Evolutionary conservation across 1,284 basidiomycete species (phyloP), one percentile per base, ranked within the genome.

Genomic region (Neolentinus lepideus): DNA sequence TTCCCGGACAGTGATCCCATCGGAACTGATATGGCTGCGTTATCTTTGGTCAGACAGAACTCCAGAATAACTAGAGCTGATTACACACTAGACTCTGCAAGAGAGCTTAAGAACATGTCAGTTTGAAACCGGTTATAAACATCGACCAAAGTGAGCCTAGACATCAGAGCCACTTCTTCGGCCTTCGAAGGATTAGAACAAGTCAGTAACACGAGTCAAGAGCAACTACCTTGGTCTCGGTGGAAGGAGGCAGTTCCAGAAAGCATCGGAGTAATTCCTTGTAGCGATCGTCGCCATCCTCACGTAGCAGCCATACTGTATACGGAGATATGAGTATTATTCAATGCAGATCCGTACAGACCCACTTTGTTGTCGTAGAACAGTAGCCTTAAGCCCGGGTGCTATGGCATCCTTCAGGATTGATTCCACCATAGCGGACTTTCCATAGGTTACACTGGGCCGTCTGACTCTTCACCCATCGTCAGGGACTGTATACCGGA

Each of bases 41-140:
- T 31, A 12, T 12, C 29, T 31, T 31, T 12, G 12, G 29, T 31
- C 12, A 31, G 29, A 35, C 8, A 31, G 10, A 16, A 21, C 22
- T 47, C 10, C n/a, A 26, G 38, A 45, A 11, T 1, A 50, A 47
- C 21, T 26, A 9, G 50, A 16, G 72, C 85, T 43, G n/a, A 22
- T 26, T 6, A 50, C 47, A 22, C 62, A 92, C 92, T 86, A 10
- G 92, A 94, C 69, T 96, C 93, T 0, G 87, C 80, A 19, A 95
- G 71, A 1, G 92, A 94, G 64, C 85, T 92, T 60, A 95, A 74
- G 69, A 92, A 91, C 74, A 95, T 87, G 64, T 95, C 92, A 0
- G 83, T 78, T 51, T 83, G 83, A 74, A 94, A 92, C 24, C 83
- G 83, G 51, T 79, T 78, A 63, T 92, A 86, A 0, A 88, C 88